Evolutionary conservation across 768 basidiomycete genomes (phyloP), one percentile per base, ranked within the genome.

Genomic region (Tulasnella sp.): DNA sequence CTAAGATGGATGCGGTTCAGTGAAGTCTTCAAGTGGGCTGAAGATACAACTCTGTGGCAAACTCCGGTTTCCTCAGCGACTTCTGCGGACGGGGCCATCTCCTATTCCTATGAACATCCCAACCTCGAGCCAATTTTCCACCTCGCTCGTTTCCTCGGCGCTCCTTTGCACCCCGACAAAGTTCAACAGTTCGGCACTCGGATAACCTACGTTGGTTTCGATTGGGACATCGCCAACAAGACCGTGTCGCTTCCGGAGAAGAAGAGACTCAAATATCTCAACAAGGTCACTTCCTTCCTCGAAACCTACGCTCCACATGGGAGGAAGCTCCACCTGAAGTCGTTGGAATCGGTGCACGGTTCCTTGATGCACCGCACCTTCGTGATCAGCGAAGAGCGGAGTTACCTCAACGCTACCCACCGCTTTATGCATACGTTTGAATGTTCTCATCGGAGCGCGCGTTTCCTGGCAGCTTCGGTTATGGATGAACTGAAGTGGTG

Each of bases 1-100:
- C 80, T 83, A 76, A 31, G 48, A 1, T 28, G 48, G 28, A 12
- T 72, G 6, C 37, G 69, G 0, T 64, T 72, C 3, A 11, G 11
- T 14, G 34, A 72, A 22, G 31, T 64, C 6, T 74, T 79, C 72
- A 85, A 86, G 60, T 86, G 85, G 84, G 86, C 86, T 0, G 86
- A 88, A 81, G 85, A 88, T 58, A 82, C 86, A 1, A 77, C 46
- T 1, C 3, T 60, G 8, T 54, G 48, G 48, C 76, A n/a, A 37
- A 2, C 4, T 12, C 76, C 76, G 1, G 11, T 20, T 6, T 22
- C 31, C 9, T 37, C 48, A 3, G 31, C 24, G 24, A 58, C 24
- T 1, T 37, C 50, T 0, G 6, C 40, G 6, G n/a, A 46, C 11
- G 34, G 20, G 8, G 4, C 76, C 1, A 3, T 37, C 31, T 12